Base-by-base conservation (phyloP, 192 early-diverging fungal genomes). In the Coemansia nantahalensis region DNA sequence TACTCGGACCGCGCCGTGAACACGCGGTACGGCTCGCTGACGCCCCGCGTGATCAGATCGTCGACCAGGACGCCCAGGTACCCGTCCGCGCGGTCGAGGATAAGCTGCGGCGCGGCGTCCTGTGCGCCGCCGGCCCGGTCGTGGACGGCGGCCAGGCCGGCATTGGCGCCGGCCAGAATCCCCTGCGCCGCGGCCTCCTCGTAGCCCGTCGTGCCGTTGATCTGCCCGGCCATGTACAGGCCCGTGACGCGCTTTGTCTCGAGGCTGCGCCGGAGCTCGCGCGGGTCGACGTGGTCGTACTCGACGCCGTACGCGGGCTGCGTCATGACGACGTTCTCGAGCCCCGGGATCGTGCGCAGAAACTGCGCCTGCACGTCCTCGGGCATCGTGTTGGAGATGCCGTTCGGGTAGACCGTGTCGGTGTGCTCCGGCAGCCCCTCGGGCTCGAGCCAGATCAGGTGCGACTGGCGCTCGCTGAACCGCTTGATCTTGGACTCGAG, bases 181-280 rank as follows among this genome's bases (percentile, higher is more conserved):
- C 89, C 89, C 55, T 91, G 89, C 1, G 86, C 85, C 2, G 89
- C 89, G 0, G 89, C 89, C 54, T 89, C 87, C 41, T 89, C 89
- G 52, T 89, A 91, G 6, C 89, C 89, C 0, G 89, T 91, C 1
- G 89, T 91, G n/a, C 89, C 89, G 50, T 91, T 91, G 39, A 91
- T 91, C 68, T 91, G 89, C 0, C 89, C 89, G 2, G 89, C 89
- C 62, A 91, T 69, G 58, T 81, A 91, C 26, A 91, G 59, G 16
- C 89, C 89, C 8, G 54, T 66, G 8, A 91, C 82, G 16, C 89
- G 87, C 59, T 84, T 84, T 3, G 89, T 91, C 78, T 91, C 87
- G 19, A 91, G 52, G 3, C 81, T 88, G 12, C 81, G 81, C 54
- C 79, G 63, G 28, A 91, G 70, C 59, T 91, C 89, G 24, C 89